phyloP scores from a whole-genome alignment of 2,329 filamentous ascomycete genomes.

The Karstenula rhodostoma region DNA sequence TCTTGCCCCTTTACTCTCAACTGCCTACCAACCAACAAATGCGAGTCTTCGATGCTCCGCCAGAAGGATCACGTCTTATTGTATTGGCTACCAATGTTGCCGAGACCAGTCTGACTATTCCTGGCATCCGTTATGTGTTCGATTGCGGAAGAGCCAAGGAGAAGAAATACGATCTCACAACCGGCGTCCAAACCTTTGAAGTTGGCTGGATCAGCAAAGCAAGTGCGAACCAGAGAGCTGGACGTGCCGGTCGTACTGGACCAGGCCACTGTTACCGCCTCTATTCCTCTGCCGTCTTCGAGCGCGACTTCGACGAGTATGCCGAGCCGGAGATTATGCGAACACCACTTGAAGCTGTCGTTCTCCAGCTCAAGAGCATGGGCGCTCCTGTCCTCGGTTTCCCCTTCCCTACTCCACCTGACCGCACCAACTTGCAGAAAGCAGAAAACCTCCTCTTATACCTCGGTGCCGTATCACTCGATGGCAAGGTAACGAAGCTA shows the following conservation, averaged over 20 bases:
- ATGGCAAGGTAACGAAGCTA: constrained; percentile 78
- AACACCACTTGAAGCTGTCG: constrained; percentile 88
- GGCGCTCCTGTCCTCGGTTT: constrained; percentile 91
- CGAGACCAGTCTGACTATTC: constrained; percentile 96
- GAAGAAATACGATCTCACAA: constrained; percentile 84
- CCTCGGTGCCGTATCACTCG: constrained; percentile 77
- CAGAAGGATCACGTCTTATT: constrained; percentile 83
- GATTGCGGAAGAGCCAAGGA: constrained; percentile 94
- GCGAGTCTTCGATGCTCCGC: constrained; percentile 84
- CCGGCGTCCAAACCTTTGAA: constrained; percentile 94
- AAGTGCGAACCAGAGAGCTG: constrained; percentile 87
- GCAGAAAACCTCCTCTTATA: constrained; percentile 89
- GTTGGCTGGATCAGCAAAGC: constrained; percentile 98
- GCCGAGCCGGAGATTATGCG: constrained; percentile 87
- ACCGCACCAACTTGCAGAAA: constrained; percentile 75
- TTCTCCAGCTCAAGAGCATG: constrained; percentile 95
- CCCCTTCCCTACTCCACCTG: constrained; percentile 92
- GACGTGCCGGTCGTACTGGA: constrained; percentile 93
- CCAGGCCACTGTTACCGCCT: constrained; percentile 95
- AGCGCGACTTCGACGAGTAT: constrained; percentile 86
- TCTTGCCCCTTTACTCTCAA: constrained; percentile 93
- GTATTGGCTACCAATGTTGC: constrained; percentile 96
- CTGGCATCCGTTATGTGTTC: constrained; percentile 93
- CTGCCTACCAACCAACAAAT: constrained; percentile 91
- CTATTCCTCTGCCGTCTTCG: constrained; percentile 94